These are phyloP conservation scores for Myriosclerotinia curreyana DNA, from an alignment of 2,329 filamentous ascomycete species.

Conservation along the genomic window DNA sequence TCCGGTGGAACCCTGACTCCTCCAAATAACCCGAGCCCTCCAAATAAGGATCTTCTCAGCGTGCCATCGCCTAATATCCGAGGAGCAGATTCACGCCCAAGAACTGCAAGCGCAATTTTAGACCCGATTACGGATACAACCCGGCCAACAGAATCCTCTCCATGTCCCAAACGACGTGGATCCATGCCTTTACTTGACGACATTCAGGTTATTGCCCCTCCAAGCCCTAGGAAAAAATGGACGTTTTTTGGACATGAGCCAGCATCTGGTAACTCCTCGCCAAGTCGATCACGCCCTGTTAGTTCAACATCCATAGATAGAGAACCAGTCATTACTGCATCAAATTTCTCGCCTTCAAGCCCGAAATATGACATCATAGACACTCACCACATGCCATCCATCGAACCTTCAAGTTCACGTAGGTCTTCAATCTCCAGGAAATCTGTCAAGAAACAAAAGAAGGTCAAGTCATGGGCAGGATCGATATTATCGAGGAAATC, in stretches of 20 bases:
- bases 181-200: constrained; percentile 56
- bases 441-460: constrained; percentile 59
- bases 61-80: constrained; percentile 42
- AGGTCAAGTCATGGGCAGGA: constrained; percentile 64
- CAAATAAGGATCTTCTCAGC: constrained; percentile 43
- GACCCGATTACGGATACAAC: constrained; percentile 40
- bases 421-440: constrained; percentile 37
- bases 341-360: constrained; percentile 18
- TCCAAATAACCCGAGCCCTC: constrained; percentile 28
- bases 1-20: constrained; percentile 53
- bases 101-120: constrained; percentile 68
- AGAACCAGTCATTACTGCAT: constrained; percentile 23
- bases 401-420: constrained; percentile 32
- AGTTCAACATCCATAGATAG: constrained; percentile 42
- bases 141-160: constrained; percentile 41
- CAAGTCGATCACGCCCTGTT: constrained; percentile 46
- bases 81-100: constrained; percentile 56
- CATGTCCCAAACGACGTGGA: constrained; percentile 47
- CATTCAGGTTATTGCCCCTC: constrained; percentile 34
- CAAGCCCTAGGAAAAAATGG: constrained; percentile 39
- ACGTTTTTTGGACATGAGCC: constrained; percentile 38
- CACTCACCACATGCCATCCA: constrained; percentile 29
- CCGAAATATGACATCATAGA: constrained; percentile 24
- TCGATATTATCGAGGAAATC: constrained; percentile 50
- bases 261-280: constrained; percentile 43